These are phyloP conservation scores for Fusarium sp. DNA, from an alignment of 2,329 filamentous ascomycete genomes.

Conservation along the genomic window DNA sequence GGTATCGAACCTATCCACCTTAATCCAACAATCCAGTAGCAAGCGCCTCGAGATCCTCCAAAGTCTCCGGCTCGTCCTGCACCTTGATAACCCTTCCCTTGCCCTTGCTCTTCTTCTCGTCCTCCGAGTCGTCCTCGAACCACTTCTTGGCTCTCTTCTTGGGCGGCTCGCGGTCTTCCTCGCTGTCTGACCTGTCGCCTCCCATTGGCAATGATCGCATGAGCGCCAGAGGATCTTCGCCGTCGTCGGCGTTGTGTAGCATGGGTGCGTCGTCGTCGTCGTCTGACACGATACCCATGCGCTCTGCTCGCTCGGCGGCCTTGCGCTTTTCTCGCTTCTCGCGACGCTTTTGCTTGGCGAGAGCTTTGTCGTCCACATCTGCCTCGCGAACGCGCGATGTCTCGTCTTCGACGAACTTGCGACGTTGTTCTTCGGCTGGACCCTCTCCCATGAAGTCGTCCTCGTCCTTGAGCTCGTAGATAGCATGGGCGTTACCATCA, in stretches of 20 bases:
- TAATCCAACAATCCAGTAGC: slow-evolving; percentile 76
- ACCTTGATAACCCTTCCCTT: slow-evolving; percentile 70
- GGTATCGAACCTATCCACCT: slow-evolving; percentile 45
- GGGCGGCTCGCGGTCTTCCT: slow-evolving; percentile 58
- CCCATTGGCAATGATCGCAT: slow-evolving; percentile 68
- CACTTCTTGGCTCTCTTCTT: slow-evolving; percentile 77
- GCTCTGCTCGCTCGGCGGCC: slow-evolving; percentile 66
- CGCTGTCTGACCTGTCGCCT: slow-evolving; percentile 49
- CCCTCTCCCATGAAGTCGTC: slow-evolving; percentile 81
- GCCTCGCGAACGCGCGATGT: slow-evolving; percentile 76
- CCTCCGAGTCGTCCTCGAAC: slow-evolving; percentile 79
- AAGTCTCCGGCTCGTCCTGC: slow-evolving; percentile 77
- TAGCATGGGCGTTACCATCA: slow-evolving; percentile 83
- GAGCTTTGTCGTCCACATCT: slow-evolving; percentile 84
- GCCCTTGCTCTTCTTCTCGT: slow-evolving; percentile 54
- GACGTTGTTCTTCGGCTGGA: slow-evolving; percentile 78
- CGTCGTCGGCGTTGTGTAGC: slow-evolving; percentile 50
- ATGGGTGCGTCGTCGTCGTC: slow-evolving; percentile 48
- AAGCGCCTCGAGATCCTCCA: slow-evolving; percentile 82
- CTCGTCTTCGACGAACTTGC: slow-evolving; percentile 82
- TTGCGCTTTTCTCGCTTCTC: slow-evolving; percentile 82
- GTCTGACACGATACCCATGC: slow-evolving; percentile 42
- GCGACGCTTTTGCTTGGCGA: slow-evolving; percentile 80
- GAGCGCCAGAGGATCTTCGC: slow-evolving; percentile 61
- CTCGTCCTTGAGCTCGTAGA: slow-evolving; percentile 91